Evolutionary conservation across 2,329 filamentous ascomycete genomes (phyloP), one percentile per base, ranked within the genome.

Genomic region (Diaporthe australafricana): DNA sequence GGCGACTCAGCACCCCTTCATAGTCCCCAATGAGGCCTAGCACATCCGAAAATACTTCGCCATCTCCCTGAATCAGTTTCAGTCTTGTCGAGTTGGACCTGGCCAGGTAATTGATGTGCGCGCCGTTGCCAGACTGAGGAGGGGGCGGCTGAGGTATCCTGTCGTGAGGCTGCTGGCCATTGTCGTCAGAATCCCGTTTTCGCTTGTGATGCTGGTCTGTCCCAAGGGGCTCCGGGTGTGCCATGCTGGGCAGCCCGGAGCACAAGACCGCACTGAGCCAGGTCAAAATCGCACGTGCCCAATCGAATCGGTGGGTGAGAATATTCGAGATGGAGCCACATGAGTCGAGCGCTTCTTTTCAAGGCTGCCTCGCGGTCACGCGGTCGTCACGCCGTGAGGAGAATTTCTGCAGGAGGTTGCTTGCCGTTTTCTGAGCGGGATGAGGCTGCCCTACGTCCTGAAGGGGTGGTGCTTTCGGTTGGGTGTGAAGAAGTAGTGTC

Each of bases 1-100:
- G 93, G 70, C 94, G 90, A 77, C 94, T 93, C 67, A 97, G 85
- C 20, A 96, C 93, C 75, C 91, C 87, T 84, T 95, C 94, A 81
- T 97, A 97, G 76, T 95, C 92, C 78, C 88, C 88, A 72, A 97
- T 89, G 74, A 95, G 86, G 50, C 89, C 86, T 57, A 96, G 83
- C 69, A 96, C 90, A 76, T 93, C 91, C 16, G 90, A 88, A 77
- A 97, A 92, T 14, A 89, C 92, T 77, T 95, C 93, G 70, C 79
- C 77, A 71, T 90, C 87, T 45, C 86, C 86, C 68, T 88, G 86
- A 56, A 90, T 82, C 53, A 90, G 81, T 66, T 80, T 83, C 50
- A 90, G 79, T 70, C 83, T 85, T 27, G 84, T 81, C n/a, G 79
- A 62, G 62, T 81, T 83, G 22, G 83, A 80, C 72, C 82, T 85